phyloP scores from a whole-genome alignment of 768 basidiomycete genomes.

The Pleurotus giganteus region DNA sequence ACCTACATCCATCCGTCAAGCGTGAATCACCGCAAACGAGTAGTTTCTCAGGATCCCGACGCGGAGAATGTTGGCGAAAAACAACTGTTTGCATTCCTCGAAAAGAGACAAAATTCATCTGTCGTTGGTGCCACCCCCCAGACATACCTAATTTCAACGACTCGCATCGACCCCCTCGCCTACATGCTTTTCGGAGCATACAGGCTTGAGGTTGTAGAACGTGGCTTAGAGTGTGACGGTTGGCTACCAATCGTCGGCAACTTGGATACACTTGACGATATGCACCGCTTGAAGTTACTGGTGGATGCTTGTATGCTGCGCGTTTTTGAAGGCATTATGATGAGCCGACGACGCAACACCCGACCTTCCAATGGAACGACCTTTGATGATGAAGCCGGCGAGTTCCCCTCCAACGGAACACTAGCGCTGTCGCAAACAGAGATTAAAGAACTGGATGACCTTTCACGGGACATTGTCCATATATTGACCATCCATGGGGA shows the following conservation, averaged over 20 bases:
- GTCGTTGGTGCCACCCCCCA: slow-evolving; percentile 44
- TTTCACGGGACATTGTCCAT: slow-evolving; percentile 72
- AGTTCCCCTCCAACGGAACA: slow-evolving; percentile 39
- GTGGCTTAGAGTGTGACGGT: slow-evolving; percentile 82
- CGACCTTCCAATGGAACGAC: slow-evolving; percentile 29
- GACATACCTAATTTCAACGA: slow-evolving; percentile 77
- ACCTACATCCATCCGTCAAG: slow-evolving; percentile 84
- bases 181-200: slow-evolving; percentile 92
- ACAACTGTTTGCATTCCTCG: slow-evolving; percentile 77
- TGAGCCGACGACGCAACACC: slow-evolving; percentile 35
- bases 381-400: slow-evolving; percentile 61
- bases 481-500: slow-evolving; percentile 71
- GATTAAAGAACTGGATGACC: slow-evolving; percentile 68
- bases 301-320: slow-evolving; percentile 86
- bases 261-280: slow-evolving; percentile 70
- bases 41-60: slow-evolving; percentile 25
- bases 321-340: slow-evolving; percentile 83
- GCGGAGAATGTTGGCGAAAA: slow-evolving; percentile 44
- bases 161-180: slow-evolving; percentile 82
- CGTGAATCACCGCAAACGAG: slow-evolving; percentile 72
- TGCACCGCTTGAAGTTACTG: slow-evolving; percentile 75
- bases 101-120: slow-evolving; percentile 79
- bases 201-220: slow-evolving; percentile 63
- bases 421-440: slow-evolving; percentile 65
- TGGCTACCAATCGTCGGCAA: slow-evolving; percentile 87